Evolutionary conservation across 306 rosid genomes (phyloP), one percentile per base, ranked within the genome.

Genomic region (Leucaena leucocephala): DNA sequence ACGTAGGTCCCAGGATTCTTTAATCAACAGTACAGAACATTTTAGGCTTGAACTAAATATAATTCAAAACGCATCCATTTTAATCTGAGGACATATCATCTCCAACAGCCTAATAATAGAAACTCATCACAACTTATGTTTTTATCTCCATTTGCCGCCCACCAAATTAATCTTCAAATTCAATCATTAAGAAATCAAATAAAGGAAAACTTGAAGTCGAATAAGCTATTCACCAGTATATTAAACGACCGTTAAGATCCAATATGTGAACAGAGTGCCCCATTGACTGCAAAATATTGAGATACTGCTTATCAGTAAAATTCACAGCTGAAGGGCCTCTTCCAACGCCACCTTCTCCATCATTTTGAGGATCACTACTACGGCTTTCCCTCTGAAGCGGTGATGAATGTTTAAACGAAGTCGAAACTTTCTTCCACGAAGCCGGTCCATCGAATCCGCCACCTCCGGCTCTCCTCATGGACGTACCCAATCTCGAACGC

Each of bases 311-410:
- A 68, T 90, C 88, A 40, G 89, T 89, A 64, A 90, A 90, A 80
- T 90, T 91, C n/a, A 88, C 91, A 15, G 94, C 88, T 1, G 94
- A 85, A 48, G 97, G 92, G 21, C 88, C 92, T 27, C 75, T 17
- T 13, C 63, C 68, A 6, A 70, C 76, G 2, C 82, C 84, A 4
- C 77, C 76, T 3, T 74, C 72, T 7, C 74, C 88, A 21, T 38
- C 90, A 81, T 78, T 74, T 13, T 79, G 81, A 74, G 86, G 87
- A 50, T 85, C 96, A 62, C 74, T 71, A 43, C 83, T 84, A 46
- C 89, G 93, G 77, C 92, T 93, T 87, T 96, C 98, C 58, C 96
- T 89, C 89, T 90, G 94, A 54, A 96, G 85, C 22, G 98, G 99
- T 45, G 99, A 96, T 0, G 96, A 91, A 67, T 95, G 96, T 74